phyloP scores from a whole-genome alignment of 2,329 filamentous ascomycete genomes.

The Ilyonectria mors-panacis region DNA sequence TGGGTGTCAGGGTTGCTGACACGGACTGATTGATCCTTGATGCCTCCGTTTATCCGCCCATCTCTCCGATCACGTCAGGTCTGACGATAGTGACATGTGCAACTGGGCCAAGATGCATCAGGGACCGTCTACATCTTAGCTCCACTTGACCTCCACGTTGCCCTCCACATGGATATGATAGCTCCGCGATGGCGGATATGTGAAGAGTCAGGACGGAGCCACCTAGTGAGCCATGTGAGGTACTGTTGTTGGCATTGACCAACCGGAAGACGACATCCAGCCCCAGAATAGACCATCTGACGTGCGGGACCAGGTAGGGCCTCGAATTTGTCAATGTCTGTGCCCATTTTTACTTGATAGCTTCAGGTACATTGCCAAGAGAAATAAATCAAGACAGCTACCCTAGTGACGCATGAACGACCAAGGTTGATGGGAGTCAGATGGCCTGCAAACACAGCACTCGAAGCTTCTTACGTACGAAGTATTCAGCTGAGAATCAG shows the following conservation, averaged over 20 bases:
- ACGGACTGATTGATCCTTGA: not conserved
- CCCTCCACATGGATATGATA: not conserved
- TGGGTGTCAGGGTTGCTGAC: not conserved
- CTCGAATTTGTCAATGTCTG: not conserved
- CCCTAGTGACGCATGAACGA: not conserved
- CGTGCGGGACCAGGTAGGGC: conserved; percentile 2
- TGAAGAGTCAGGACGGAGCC: not conserved
- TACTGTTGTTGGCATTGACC: conserved; percentile 24
- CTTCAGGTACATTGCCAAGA: not conserved
- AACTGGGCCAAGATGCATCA: not conserved
- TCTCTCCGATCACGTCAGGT: not conserved
- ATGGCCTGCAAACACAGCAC: not conserved
- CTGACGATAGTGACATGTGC: not conserved
- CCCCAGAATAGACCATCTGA: not conserved
- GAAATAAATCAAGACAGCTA: not conserved
- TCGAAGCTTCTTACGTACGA: not conserved
- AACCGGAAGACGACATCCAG: conserved; percentile 21
- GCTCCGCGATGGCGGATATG: conserved; percentile 1
- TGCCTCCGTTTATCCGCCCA: not conserved
- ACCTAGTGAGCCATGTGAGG: conserved; percentile 5
- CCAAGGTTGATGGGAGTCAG: not conserved
- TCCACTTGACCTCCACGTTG: not conserved
- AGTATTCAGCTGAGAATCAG: not conserved
- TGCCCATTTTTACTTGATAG: not conserved
- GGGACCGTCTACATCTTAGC: not conserved